Conservation (phyloP, 176 grass and related monocot species). For the Oryza glaberrima region DNA sequence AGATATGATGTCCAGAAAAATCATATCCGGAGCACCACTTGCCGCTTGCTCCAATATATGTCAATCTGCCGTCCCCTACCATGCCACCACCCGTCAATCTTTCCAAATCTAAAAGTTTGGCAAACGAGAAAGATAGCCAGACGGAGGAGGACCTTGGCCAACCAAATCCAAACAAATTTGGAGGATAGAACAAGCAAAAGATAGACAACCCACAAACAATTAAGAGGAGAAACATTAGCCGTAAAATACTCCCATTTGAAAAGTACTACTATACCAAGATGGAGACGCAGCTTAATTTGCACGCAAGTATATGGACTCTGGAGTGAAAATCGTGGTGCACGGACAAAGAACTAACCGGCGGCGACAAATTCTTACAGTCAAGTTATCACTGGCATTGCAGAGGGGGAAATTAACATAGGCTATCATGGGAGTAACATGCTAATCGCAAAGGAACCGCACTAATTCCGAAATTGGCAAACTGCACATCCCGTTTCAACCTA, state of each 20-base stretch:
- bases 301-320: background rate
- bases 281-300: background rate
- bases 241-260: background rate
- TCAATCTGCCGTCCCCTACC: conserved; percentile 35
- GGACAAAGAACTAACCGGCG: background rate
- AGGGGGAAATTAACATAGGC: background rate
- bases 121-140: conserved; percentile 28
- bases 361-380: background rate
- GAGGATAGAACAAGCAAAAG: conserved; percentile 15
- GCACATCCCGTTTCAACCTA: background rate
- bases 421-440: background rate
- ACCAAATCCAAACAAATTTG: conserved; percentile 47
- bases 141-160: conserved; percentile 26
- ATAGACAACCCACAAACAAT: conserved; percentile 22
- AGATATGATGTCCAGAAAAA: conserved; percentile 32
- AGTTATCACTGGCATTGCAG: background rate
- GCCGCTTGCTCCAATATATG: conserved; percentile 31
- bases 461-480: background rate
- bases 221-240: background rate
- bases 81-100: conserved; percentile 41
- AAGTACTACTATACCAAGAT: background rate
- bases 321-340: background rate
- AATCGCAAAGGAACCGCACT: background rate
- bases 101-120: conserved; percentile 49
- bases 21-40: conserved; percentile 17